Base-by-base conservation (phyloP, 2,329 filamentous ascomycete genomes). In the Nemania sp. region DNA sequence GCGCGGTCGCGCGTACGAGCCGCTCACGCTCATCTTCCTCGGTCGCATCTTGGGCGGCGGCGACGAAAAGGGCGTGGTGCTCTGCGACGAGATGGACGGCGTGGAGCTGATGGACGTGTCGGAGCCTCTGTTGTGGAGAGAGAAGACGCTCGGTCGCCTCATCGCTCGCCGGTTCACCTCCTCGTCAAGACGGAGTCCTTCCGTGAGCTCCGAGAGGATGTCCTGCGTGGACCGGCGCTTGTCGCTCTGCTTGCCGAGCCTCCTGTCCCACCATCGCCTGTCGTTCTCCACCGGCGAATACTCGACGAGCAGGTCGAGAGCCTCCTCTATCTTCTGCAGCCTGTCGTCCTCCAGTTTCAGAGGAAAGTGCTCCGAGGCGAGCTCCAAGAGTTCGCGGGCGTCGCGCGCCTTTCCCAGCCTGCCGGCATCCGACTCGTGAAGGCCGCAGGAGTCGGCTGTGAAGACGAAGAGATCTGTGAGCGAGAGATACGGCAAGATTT, bases 21-120 rank as follows among this genome's bases (percentile, higher is more conserved):
- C 58, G 58, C 53, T 66, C n/a, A 57, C 48, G 49, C 64, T 66
- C 64, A 66, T 66, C 59, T 66, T 66, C 20, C 62, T 49, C 48
- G 62, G 62, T 7, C 64, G 62, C 50, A 51, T 59, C 57, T 59
- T 59, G 1, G 43, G 29, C 20, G 50, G 49, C 0, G 62, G 59
- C 17, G 62, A 53, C 5, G 64, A 58, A 2, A 60, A 13, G 11
- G 62, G 54, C 5, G 64, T 63, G 2, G 54, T 57, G 37, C 21
- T 53, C 54, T 62, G 62, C 34, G 64, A 64, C 10, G 62, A 60
- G 18, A 54, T 18, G 20, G 64, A 65, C n/a, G 64, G 52, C n/a
- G 46, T 35, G 32, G 64, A 60, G 20, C 49, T 60, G 45, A 56
- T 51, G 6, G 64, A 63, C 9, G 49, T 48, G 15, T 65, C 59